A percentile compares a stretch with the other conserved stretches of the same genome.
phyloP scores from a whole-genome alignment of 768 basidiomycete genomes.

The Russula abietina region DNA sequence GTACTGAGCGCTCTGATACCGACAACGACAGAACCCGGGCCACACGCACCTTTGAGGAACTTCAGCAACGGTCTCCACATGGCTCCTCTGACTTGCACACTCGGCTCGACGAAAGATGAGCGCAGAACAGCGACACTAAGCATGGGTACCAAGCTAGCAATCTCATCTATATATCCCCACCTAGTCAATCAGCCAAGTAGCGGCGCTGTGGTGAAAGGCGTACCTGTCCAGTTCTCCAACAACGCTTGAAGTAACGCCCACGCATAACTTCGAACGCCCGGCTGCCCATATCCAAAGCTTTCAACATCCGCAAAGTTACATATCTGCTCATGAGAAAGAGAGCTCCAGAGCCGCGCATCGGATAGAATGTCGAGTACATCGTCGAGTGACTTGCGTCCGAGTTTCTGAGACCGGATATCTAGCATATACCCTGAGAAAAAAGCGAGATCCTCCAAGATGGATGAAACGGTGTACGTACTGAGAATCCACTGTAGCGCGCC shows the following conservation, averaged over 20 bases:
- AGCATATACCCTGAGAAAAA: background rate
- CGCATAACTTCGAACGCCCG: slow-evolving; percentile 62
- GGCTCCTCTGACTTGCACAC: slow-evolving; percentile 54
- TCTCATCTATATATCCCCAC: slow-evolving; percentile 23
- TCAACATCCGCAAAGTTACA: slow-evolving; percentile 41
- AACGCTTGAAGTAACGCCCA: slow-evolving; percentile 54
- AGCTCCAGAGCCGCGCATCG: slow-evolving; percentile 56
- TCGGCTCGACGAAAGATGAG: slow-evolving; percentile 68
- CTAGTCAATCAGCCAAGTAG: background rate
- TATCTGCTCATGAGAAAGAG: slow-evolving; percentile 40
- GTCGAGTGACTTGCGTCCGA: slow-evolving; percentile 21
- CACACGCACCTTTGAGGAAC: slow-evolving; percentile 67
- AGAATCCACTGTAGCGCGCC: slow-evolving; percentile 60
- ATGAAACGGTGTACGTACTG: slow-evolving; percentile 37
- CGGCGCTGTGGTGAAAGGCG: background rate
- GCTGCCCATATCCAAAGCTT: slow-evolving; percentile 58
- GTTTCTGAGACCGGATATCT: slow-evolving; percentile 19
- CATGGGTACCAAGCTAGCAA: slow-evolving; percentile 36
- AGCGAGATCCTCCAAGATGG: background rate
- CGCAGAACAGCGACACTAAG: slow-evolving; percentile 56
- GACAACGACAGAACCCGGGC: background rate
- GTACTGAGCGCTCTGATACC: background rate
- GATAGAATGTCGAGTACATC: slow-evolving; percentile 38
- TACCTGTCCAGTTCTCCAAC: slow-evolving; percentile 44
- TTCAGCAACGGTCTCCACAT: slow-evolving; percentile 69